Evolutionary conservation across 176 grass and related monocot species (phyloP).

Genomic region (maize (Zea mays)): Zm-B73-REFERENCE-NAM-5.0 NC_050103.1:101046001-101046500

Average conservation of each 20-base stretch:
- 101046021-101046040: too few relatives aligned
- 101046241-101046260: constrained; percentile 11
- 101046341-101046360: constrained; percentile 52
- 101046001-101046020: too few relatives aligned
- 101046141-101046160: not conserved
- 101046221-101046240: not conserved
- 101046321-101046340: constrained; percentile 24
- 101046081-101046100: too few relatives aligned
- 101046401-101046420: too few relatives aligned
- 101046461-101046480: not conserved
- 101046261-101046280: constrained; percentile 14
- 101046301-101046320: not conserved
- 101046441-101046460: too few relatives aligned
- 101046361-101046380: constrained; percentile 49
- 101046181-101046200: not conserved
- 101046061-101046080: too few relatives aligned
- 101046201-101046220: constrained; percentile 8
- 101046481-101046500: not conserved
- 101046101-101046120: not conserved
- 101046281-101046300: constrained; percentile 25
- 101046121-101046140: not conserved
- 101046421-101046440: too few relatives aligned
- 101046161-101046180: not conserved
- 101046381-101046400: constrained; percentile 7
- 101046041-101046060: too few relatives aligned